phyloP scores from a whole-genome alignment of 78 protist species.

The Dictyostelium brefeldianum region DNA sequence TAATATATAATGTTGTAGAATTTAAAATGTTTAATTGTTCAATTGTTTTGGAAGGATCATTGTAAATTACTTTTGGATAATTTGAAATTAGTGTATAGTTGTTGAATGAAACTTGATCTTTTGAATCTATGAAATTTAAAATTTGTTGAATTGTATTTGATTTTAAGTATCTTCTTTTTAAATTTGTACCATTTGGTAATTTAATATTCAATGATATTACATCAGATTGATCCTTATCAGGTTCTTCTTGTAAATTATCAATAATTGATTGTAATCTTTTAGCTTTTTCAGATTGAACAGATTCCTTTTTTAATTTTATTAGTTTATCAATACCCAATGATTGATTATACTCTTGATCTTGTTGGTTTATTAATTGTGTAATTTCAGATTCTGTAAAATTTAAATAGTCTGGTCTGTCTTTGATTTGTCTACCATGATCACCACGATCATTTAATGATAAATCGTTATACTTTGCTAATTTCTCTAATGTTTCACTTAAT shows the following conservation, averaged over 20 bases:
- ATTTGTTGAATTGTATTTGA: conserved; percentile 3
- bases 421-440: not conserved
- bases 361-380: not conserved
- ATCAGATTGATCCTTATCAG: not conserved
- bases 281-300: not conserved
- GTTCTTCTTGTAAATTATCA: not conserved
- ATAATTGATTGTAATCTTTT: not conserved
- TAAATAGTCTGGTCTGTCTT: not conserved
- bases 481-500: not conserved
- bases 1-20: not conserved
- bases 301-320: not conserved
- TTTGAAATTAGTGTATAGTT: not conserved
- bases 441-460: not conserved
- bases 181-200: conserved; percentile 1
- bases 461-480: not conserved
- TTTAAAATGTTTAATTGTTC: not conserved
- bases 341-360: conserved; percentile 18
- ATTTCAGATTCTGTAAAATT: not conserved
- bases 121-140: conserved; percentile 11
- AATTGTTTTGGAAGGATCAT: not conserved
- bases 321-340: conserved; percentile 2
- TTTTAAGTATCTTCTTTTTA: conserved; percentile 14
- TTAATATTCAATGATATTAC: not conserved
- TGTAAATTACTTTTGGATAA: not conserved
- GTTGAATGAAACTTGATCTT: not conserved